Base-by-base conservation (phyloP, 805 yeast species). In the Wickerhamiella slavikovae region DNA sequence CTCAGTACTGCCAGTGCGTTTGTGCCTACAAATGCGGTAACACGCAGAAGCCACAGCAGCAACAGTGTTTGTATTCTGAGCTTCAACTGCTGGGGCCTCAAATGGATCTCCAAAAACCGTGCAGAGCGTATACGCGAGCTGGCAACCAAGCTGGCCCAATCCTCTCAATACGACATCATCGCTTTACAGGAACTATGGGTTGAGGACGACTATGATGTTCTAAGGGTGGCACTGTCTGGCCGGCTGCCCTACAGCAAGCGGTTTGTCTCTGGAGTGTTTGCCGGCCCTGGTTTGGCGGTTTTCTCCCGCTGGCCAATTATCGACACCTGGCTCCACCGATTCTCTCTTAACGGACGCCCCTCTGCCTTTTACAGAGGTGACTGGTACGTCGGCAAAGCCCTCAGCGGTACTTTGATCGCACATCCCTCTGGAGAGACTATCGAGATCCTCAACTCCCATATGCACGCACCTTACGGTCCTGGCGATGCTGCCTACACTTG, bases 121-220 rank as follows among this genome's bases (percentile, higher is more conserved):
- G 49, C 53, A 21, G 62, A 60, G 38, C 60, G 98, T 22, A 56
- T 89, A 19, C 48, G 42, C 11, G 92, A 80, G 2, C 76, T 89
- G 19, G 93, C 91, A 0, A 62, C 69, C 27, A 53, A 63, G 31
- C 49, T 85, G 3, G 54, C 58, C 11, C 53, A 60, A 13, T 27
- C 33, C 15, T 17, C 24, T 8, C 26, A 28, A 11, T 80, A 76
- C 51, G 94, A 89, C 51, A 63, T 89, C 9, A 66, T 89, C 5
- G 94, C 94, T 1, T 56, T 89, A n/a, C 98, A 89, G 49, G 98
- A 89, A 46, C 62, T 89, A 9, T 89, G 98, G 98, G 72, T 73
- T 23, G 63, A 69, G 37, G 69, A 64, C 27, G 98, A 89, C 49
- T 83, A 83, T 83, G 63, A 66, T 1, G 66, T 67, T 36, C 51